Base-by-base conservation (phyloP, 805 yeast genomes). In the Pichia membranifaciens region DNA sequence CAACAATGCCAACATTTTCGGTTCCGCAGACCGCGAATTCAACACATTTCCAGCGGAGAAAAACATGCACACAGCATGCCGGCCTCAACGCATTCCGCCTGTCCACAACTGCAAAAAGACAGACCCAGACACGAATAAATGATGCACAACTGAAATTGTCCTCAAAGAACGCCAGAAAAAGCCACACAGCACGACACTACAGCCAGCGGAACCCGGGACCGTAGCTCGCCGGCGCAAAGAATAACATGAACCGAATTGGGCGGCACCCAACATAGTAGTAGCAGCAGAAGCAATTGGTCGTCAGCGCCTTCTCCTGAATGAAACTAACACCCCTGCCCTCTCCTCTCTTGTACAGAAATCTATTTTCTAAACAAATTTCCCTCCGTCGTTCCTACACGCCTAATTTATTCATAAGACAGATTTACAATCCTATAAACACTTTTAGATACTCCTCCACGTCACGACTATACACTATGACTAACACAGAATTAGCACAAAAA, bases 401-500 rank as follows among this genome's bases (percentile, higher is more conserved):
- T 9, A 37, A 17, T 37, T 37, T 20, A 37, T 37, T 37, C 40
- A 13, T 35, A 34, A 34, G 17, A 34, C n/a, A 12, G 20, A 37
- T 3, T n/a, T 29, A 17, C 15, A 34, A 32, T 16, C 10, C 16
- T 17, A 3, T 28, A 4, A 18, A 33, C 33, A 23, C 16, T 3
- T 22, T n/a, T 13, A 18, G 31, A 18, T 15, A 4, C 13, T 16
- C 20, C 31, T 25, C 29, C 29, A 12, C 15, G 6, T 12, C 17
- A 32, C 28, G 41, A 31, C n/a, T n/a, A n/a, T n/a, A n/a, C 29
- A 43, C 22, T 28, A 48, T 48, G 47, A 25, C 51, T 12, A 43
- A 46, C 25, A 42, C 44, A 16, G 33, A 41, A 45, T 52, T 49
- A 41, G 16, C 20, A 8, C 53, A 57, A 17, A 51, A 53, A 37